Evolutionary conservation across 139 green algal species (phyloP).

Genomic region (Diplosphaera chodatii): DNA sequence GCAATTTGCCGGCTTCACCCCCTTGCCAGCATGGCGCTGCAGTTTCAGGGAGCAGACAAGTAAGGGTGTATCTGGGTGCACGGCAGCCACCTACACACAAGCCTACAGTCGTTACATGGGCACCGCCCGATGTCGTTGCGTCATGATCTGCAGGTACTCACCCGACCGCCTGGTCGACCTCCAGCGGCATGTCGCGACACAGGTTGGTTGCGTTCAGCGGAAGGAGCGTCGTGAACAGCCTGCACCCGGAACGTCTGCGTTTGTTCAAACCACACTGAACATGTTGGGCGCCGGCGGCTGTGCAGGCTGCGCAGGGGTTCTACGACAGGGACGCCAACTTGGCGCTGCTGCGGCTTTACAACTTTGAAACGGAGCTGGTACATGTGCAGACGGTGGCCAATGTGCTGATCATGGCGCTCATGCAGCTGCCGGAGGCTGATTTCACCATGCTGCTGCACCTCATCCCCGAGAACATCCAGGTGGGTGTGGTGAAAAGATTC

Average conservation of each 20-base stretch:
- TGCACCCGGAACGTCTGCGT: neutral
- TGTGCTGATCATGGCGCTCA: conserved; percentile 44
- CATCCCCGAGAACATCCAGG: conserved; percentile 28
- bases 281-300: neutral
- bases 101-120: too few species aligned
- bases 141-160: conserved; percentile 2
- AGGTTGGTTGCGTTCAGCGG: neutral
- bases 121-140: too few species aligned
- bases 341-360: conserved; percentile 47
- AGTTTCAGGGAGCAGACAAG: neutral
- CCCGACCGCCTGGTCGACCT: neutral
- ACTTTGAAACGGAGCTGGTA: conserved; percentile 27
- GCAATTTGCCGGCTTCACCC: neutral
- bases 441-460: conserved; percentile 43
- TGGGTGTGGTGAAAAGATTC: neutral
- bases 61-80: too few species aligned
- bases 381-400: conserved; percentile 30
- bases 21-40: neutral
- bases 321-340: conserved; percentile 40
- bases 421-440: conserved; percentile 38
- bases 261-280: neutral
- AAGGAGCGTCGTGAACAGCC: neutral
- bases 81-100: too few species aligned
- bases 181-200: neutral
- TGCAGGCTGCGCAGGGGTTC: conserved; percentile 5